Evolutionary conservation across 1,284 basidiomycete genomes (phyloP).

Genomic region (Uromyces viciae-fabae): DNA sequence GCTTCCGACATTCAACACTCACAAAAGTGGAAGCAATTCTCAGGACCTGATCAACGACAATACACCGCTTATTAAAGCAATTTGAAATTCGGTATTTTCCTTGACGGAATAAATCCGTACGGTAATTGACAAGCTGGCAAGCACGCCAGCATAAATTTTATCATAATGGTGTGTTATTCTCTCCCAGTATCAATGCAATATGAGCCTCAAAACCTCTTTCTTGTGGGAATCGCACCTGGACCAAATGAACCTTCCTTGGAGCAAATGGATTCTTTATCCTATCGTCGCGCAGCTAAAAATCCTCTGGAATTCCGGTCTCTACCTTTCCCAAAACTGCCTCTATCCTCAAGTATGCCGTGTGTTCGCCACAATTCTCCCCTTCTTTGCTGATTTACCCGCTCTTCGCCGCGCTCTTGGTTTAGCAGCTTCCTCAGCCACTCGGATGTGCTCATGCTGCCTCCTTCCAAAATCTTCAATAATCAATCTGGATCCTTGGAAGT

Average conservation of each 20-base stretch:
- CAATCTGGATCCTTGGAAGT: background rate
- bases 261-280: slow-evolving; percentile 51
- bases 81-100: background rate
- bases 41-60: background rate
- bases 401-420: slow-evolving; percentile 27
- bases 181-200: slow-evolving; percentile 53
- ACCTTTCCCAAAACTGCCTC: background rate
- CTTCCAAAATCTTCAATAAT: background rate
- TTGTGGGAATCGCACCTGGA: slow-evolving; percentile 55
- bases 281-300: slow-evolving; percentile 52
- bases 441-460: slow-evolving; percentile 33
- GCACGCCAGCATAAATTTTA: background rate
- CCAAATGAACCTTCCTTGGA: slow-evolving; percentile 46
- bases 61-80: background rate
- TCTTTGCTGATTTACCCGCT: slow-evolving; percentile 33
- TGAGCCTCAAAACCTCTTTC: slow-evolving; percentile 55
- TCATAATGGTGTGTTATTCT: background rate
- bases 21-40: background rate
- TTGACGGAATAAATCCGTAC: background rate
- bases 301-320: slow-evolving; percentile 53
- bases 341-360: background rate
- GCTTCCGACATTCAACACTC: slow-evolving; percentile 10
- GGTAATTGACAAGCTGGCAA: slow-evolving; percentile 5
- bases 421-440: background rate
- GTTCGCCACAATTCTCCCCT: background rate